phyloP scores from a whole-genome alignment of 108 stramenopile species.

The Chaetoceros muelleri region DNA sequence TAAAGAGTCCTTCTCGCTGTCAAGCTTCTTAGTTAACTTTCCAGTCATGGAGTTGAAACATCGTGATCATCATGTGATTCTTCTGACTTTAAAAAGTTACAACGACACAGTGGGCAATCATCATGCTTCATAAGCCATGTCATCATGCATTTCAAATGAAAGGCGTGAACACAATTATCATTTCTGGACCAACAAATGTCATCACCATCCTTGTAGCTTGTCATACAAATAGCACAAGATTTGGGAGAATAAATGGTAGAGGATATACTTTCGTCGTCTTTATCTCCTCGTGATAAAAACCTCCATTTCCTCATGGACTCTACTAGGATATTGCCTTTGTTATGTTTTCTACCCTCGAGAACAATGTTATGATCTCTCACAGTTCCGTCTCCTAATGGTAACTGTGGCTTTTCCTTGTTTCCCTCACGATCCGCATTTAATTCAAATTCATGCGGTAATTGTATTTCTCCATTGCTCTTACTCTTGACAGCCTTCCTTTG shows the following conservation, averaged over 20 bases:
- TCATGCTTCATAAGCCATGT: constrained; percentile 1
- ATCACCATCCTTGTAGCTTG: neutral
- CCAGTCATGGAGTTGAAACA: too few relatives aligned
- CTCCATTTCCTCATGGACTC: neutral
- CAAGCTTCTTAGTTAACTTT: too few relatives aligned
- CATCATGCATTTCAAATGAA: neutral
- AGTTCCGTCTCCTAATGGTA: too few relatives aligned
- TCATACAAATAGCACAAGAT: neutral
- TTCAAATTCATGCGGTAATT: neutral
- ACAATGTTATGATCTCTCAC: too few relatives aligned
- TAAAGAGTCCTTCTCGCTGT: too few relatives aligned
- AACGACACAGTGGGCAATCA: neutral
- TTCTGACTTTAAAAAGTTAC: neutral
- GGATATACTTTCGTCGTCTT: constrained; percentile 1
- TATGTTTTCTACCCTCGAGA: neutral
- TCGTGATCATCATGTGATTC: too few relatives aligned
- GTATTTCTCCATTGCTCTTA: neutral
- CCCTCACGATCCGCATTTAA: too few relatives aligned
- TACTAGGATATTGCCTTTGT: neutral
- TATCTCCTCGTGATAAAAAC: neutral
- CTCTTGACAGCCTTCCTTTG: neutral
- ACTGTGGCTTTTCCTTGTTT: too few relatives aligned
- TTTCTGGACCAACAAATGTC: neutral
- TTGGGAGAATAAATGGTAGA: neutral
- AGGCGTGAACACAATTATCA: constrained; percentile 1